Conservation (phyloP, 495 filamentous ascomycete genomes). For the Talaromyces liani region DNA sequence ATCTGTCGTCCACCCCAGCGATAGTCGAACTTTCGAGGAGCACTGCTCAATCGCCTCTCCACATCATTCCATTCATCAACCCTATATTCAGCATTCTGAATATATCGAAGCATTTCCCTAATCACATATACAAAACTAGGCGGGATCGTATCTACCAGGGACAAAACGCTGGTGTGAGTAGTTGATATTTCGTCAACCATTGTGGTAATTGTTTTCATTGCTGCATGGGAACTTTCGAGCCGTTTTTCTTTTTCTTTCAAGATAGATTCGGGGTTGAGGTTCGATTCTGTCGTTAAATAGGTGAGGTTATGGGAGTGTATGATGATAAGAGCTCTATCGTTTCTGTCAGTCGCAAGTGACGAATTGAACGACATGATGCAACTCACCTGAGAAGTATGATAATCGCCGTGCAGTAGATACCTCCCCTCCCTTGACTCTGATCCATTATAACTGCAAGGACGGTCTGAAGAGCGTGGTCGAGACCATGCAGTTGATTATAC, state of each 20-base stretch:
- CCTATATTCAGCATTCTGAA: slow-evolving; percentile 3
- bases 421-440: slow-evolving; percentile 14
- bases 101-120: slow-evolving; percentile 15
- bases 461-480: slow-evolving; percentile 13
- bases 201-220: slow-evolving; percentile 16
- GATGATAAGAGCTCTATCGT: slow-evolving; percentile 9
- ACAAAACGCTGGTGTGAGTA: slow-evolving; percentile 15
- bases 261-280: neutral
- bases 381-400: slow-evolving; percentile 22
- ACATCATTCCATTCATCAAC: neutral
- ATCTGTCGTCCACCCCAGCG: neutral
- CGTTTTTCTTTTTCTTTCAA: neutral
- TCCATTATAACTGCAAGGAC: slow-evolving; percentile 20
- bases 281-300: neutral
- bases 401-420: slow-evolving; percentile 20
- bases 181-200: slow-evolving; percentile 17
- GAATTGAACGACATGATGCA: neutral
- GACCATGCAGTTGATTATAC: slow-evolving; percentile 12
- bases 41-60: neutral
- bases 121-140: slow-evolving; percentile 19
- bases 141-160: slow-evolving; percentile 11
- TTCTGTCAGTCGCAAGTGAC: neutral
- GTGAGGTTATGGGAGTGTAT: slow-evolving; percentile 11
- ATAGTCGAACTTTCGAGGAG: neutral
- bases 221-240: slow-evolving; percentile 8